Percentiles rank a stretch among this genome's conserved stretches.
Conservation (phyloP, 257 asterid genomes). For the Eucommia ulmoides region DNA sequence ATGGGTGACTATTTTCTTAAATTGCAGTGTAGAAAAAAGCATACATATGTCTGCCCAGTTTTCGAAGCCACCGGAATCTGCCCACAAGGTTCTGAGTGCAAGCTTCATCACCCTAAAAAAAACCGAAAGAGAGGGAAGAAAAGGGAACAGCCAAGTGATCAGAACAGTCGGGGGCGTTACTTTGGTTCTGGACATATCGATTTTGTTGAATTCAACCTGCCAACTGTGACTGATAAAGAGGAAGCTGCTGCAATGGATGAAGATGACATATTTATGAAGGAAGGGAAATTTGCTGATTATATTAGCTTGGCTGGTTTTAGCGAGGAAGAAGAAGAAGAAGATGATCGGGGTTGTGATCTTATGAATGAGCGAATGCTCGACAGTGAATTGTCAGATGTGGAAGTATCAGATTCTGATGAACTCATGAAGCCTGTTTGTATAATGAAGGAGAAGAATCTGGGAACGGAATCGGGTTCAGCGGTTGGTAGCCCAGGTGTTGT, state of each 20-base stretch:
- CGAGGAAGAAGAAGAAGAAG: constrained; percentile 19
- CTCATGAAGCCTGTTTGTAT: constrained; percentile 20
- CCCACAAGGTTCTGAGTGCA: constrained; percentile 59
- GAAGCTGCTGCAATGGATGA: constrained; percentile 30
- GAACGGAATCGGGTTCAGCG: constrained; percentile 14
- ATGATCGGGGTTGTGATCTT: constrained; percentile 8
- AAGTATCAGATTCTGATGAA: constrained; percentile 19
- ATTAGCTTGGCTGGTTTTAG: constrained; percentile 47
- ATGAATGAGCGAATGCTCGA: constrained; percentile 9
- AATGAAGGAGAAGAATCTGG: constrained; percentile 16
- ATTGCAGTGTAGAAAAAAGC: constrained; percentile 97
- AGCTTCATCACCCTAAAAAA: constrained; percentile 94
- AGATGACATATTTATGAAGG: constrained; percentile 20
- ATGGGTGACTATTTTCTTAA: constrained; percentile 28
- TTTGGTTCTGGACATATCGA: constrained; percentile 56
- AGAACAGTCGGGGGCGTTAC: constrained; percentile 66
- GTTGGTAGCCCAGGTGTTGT: constrained; percentile 14
- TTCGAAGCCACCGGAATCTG: constrained; percentile 76
- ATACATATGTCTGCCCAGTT: constrained; percentile 68
- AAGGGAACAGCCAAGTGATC: constrained; percentile 31
- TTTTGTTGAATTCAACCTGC: constrained; percentile 18
- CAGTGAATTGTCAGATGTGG: constrained; percentile 13
- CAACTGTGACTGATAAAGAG: constrained; percentile 17
- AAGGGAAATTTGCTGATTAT: constrained; percentile 47
- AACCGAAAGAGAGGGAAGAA: constrained; percentile 35